Evolutionary conservation across 352 stramenopile genomes (phyloP).

Genomic region (Phytophthora ramorum): DNA sequence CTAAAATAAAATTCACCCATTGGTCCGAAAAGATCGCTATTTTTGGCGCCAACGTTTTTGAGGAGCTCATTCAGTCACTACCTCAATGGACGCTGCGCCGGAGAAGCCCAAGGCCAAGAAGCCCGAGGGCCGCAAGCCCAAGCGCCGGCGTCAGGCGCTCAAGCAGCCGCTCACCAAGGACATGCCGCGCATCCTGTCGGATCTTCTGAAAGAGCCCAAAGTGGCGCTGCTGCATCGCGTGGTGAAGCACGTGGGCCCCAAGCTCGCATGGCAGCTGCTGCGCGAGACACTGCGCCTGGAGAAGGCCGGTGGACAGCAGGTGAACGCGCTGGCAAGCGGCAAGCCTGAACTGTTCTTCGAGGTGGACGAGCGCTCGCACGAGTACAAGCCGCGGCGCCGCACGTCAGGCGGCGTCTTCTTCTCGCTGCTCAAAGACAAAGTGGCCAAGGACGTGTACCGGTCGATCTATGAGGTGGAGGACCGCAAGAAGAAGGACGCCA

Average conservation of each 20-base stretch:
- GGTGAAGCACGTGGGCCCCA: constrained; percentile 67
- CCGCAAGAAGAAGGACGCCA: constrained; percentile 75
- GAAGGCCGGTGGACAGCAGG: constrained; percentile 58
- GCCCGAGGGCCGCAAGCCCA: constrained; percentile 18
- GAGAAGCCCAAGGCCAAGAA: constrained; percentile 13
- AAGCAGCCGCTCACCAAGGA: constrained; percentile 59
- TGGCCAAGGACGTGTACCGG: constrained; percentile 73
- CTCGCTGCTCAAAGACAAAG: constrained; percentile 65
- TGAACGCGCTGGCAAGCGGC: constrained; percentile 59
- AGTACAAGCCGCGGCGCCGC: constrained; percentile 59
- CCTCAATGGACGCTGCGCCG: neutral
- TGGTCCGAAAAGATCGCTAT: neutral
- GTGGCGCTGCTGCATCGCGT: constrained; percentile 76
- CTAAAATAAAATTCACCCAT: neutral
- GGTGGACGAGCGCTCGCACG: constrained; percentile 40
- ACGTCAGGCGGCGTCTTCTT: constrained; percentile 81
- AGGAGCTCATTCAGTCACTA: neutral
- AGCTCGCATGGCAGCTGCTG: constrained; percentile 67
- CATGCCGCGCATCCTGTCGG: constrained; percentile 62
- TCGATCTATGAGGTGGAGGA: constrained; percentile 82
- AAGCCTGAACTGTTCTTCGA: constrained; percentile 60
- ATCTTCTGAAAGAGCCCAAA: constrained; percentile 74
- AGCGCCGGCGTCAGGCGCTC: constrained; percentile 40
- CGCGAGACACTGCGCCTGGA: constrained; percentile 73
- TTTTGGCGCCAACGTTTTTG: constrained; percentile 8